Evolutionary conservation across 441 rosid species (phyloP), one percentile per base, ranked within the genome.

Genomic region (Pelargonium cotyledonis): DNA sequence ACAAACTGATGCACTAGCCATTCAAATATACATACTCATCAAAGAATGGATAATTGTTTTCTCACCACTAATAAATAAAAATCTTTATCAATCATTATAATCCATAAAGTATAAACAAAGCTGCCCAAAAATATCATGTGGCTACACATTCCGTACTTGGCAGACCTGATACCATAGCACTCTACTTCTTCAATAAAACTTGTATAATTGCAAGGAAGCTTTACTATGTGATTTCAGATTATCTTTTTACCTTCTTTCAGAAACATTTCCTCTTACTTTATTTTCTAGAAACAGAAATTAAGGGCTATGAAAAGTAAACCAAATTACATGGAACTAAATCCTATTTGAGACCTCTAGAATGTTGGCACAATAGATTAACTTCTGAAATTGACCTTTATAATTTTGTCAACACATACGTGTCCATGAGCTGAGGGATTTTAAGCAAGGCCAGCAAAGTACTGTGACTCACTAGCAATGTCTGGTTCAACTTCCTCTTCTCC

Each of bases 381-480:
- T 53, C 49, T 26, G 64, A 65, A 43, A 51, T 3, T 47, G 47
- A 64, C 23, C 31, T 19, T 62, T 21, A 21, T 60, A 63, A 65
- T 10, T 51, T 69, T 26, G 21, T 26, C 47, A 78, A 65, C 70
- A 81, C 95, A 62, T 82, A 94, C 97, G 99, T 94, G 81, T 91
- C 99, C 99, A 94, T 94, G 70, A 91, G 99, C 81, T 91, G 99
- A 75, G 97, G 99, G 72, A 94, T 94, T 83, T 91, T 97, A 67
- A 94, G 99, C 85, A 94, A 86, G 80, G 91, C 99, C 43, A 94
- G 97, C 81, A 91, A 82, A 80, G 90, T 86, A 75, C 95, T 85
- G 70, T 91, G 99, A 79, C 89, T 94, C 4, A 86, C 84, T 53
- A 91, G 87, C 84, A 91, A 76, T 10, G 84, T 85, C 80, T 94